Base-by-base conservation (phyloP, 768 basidiomycete genomes). In the Naganishia randhawae region DNA sequence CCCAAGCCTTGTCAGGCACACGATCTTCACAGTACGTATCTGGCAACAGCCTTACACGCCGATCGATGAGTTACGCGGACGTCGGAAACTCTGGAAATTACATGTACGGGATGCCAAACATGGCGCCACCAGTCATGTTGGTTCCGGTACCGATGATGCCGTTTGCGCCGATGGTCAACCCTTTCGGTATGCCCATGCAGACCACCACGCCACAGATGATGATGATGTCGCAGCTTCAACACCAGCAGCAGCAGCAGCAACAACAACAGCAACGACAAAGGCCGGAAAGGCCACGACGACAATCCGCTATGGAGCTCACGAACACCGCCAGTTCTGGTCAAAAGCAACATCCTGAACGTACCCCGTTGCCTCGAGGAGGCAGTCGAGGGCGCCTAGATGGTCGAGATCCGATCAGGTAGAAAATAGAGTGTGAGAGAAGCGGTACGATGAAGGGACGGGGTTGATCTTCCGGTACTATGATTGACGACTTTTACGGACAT, bases 161-260 rank as follows among this genome's bases (percentile, higher is more conserved):
- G 19, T 55, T 33, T n/a, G 33, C 29, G 19, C 54, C 54, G 1
- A 55, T 55, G 54, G 33, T 55, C 27, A 55, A 55, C 37, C 54
- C 54, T 31, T 55, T 37, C 13, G 54, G 54, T 55, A 33, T 55
- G 54, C 54, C 29, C 17, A 55, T 55, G 54, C 54, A 55, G 19
- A 32, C 17, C 25, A 29, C 4, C 19, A 11, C 54, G 33, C 54
- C 27, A 9, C 54, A 55, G 22, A 55, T 55, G 54, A 35, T 32
- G 54, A 35, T 55, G 50, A n/a, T n/a, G n/a, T n/a, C n/a, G 45
- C 45, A 48, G 45, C 45, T n/a, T 7, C 45, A 48, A 48, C 45
- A 42, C 5, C 41, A 48, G 45, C 45, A 48, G 3, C 41, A 48
- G n/a, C 45, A 48, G 3, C 45, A 48, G 19, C 45, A 48, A n/a